Evolutionary conservation across 495 filamentous ascomycete species (phyloP), one percentile per base, ranked within the genome.

Genomic region (Aspergillus affinis): DNA sequence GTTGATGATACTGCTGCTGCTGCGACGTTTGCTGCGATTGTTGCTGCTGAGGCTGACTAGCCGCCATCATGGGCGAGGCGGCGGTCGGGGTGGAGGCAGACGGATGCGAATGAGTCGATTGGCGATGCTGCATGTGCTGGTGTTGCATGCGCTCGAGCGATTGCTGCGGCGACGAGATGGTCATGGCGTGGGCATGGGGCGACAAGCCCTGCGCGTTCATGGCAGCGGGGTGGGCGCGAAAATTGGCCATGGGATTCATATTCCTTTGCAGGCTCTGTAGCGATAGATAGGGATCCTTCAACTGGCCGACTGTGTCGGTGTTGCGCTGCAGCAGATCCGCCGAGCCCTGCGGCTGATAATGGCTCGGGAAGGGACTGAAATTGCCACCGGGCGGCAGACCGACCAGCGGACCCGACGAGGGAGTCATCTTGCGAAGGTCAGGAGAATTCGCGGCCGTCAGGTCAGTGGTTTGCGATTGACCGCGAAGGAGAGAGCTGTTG

Each of bases 401-500:
- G 44, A 72, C 65, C 13, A 75, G 54, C 12, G 75, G 68, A 13
- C 2, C 17, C 0, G 71, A 65, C 4, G 70, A 65, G 21, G 72
- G 70, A 3, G 75, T 69, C 73, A 75, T 75, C 53, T 75, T 75
- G 61, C 73, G 73, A 55, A 73, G 53, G 61, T 75, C 74, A 9
- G 75, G 75, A 6, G 73, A 76, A 52, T 74, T 26, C 6, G 65
- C 51, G 1, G 69, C 48, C 6, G 66, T 51, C 26, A 72, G 65
- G 21, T 65, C 69, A 21, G 72, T 65, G 23, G 72, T 63, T 56
- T 75, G 73, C n/a, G 70, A 57, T 29, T 67, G 71, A 29, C 54
- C 59, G 4, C 70, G 72, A 21, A 69, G 69, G 12, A 73, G 55
- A 1, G 66, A 57, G 54, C 67, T 75, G 8, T 61, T 54, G 15